phyloP scores from a whole-genome alignment of 768 basidiomycete species.

The Russula brevipes region DNA sequence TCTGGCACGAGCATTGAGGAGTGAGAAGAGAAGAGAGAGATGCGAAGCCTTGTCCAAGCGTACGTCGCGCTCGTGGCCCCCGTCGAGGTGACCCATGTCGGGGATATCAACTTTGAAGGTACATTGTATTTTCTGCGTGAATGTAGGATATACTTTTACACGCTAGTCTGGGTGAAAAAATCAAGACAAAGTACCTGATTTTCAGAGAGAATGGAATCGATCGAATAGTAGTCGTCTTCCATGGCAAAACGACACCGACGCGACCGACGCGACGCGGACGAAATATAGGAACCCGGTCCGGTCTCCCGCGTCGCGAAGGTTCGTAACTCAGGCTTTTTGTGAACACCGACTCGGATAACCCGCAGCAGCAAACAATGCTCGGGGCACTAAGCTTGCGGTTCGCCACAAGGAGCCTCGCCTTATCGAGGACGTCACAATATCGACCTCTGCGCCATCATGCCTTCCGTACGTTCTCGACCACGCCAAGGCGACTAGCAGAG shows the following conservation, averaged over 20 bases:
- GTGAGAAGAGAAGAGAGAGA: background rate
- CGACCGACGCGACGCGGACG: background rate
- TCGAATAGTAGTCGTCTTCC: conserved; percentile 90
- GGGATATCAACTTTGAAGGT: conserved; percentile 83
- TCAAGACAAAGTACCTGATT: conserved; percentile 60
- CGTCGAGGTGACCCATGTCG: conserved; percentile 84
- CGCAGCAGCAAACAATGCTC: background rate
- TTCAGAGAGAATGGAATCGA: conserved; percentile 86
- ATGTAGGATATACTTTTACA: background rate
- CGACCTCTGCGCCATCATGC: background rate
- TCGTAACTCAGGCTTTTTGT: background rate
- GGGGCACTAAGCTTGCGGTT: conserved; percentile 1
- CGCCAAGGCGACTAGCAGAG: conserved; percentile 31
- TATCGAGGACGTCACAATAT: background rate
- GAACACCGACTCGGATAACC: background rate
- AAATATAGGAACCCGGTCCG: background rate
- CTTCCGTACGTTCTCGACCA: conserved; percentile 30
- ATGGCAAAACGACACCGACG: conserved; percentile 36
- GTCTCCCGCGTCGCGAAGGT: background rate
- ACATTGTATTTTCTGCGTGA: conserved; percentile 79
- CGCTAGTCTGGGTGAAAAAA: background rate
- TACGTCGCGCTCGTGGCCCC: conserved; percentile 80
- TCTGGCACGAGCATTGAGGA: conserved; percentile 42
- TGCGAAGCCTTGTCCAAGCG: background rate
- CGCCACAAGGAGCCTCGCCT: background rate